Base-by-base conservation (phyloP, 116 monocot species). In the Dioscorea cayenensis region DNA sequence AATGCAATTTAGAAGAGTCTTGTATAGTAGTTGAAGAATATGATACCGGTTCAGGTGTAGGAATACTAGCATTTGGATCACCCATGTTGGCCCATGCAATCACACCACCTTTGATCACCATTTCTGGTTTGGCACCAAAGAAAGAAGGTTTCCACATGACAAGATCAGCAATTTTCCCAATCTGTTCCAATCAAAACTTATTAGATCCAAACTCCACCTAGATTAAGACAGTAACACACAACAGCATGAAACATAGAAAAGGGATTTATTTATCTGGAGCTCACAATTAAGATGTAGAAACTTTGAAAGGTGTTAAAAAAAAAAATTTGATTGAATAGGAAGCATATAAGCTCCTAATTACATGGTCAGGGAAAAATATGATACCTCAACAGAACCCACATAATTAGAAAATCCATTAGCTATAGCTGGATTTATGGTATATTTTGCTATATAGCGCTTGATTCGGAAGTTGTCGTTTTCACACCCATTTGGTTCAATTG, bases 61-160 rank as follows among this genome's bases (percentile, higher is more conserved):
- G 97, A 35, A 97, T 97, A 77, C 93, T 97, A 66, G 97, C 97
- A 86, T 97, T 97, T 70, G 97, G 97, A 68, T 97, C 97, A 8
- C 97, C 97, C 88, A 93, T 90, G 70, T 97, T 92, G 61, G 97
- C 97, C 93, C 97, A 97, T 48, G 90, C 86, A 81, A 97, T 86
- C 2, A 81, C 75, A 71, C 97, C 97, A 71, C 97, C 97, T 84
- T 97, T 97, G 27, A 97, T 90, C 64, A 92, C 84, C 81, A 97
- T 86, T 76, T 97, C 97, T 61, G 93, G 97, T 80, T 97, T 97
- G 37, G 88, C 86, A 65, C 97, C 97, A 75, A 97, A 97, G 77
- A 97, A 97, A n/a, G 97, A 84, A 65, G 97, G 93, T 59, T 84
- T 97, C 97, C 93, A 97, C 23, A 93, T 74, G 61, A 93, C 93